Evolutionary conservation across 768 basidiomycete genomes (phyloP).

Genomic region (Lactifluus volemus): DNA sequence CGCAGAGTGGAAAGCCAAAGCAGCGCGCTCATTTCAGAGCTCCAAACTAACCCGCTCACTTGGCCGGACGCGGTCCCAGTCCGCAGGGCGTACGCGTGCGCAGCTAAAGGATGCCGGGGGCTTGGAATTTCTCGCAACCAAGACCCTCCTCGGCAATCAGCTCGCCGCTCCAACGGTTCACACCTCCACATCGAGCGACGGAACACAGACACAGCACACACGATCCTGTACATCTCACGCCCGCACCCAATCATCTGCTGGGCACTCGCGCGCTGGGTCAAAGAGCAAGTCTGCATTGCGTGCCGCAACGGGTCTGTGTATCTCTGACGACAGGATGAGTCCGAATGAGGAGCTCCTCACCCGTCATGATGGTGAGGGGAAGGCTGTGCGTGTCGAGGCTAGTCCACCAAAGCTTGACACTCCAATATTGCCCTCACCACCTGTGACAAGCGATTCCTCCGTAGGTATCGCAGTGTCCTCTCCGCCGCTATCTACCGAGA

Average conservation of each 20-base stretch:
- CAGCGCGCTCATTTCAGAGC: constrained; percentile 55
- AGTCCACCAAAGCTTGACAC: background rate
- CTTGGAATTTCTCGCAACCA: constrained; percentile 56
- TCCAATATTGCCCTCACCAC: constrained; percentile 27
- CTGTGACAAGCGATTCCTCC: constrained; percentile 19
- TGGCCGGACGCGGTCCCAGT: constrained; percentile 56
- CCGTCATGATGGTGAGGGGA: constrained; percentile 10
- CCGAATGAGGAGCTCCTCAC: constrained; percentile 14
- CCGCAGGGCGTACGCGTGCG: constrained; percentile 32
- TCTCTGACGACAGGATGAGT: constrained; percentile 21
- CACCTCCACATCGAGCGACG: constrained; percentile 17
- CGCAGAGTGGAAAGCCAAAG: constrained; percentile 56
- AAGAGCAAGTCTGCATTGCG: constrained; percentile 32
- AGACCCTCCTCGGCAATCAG: constrained; percentile 61
- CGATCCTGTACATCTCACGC: constrained; percentile 26
- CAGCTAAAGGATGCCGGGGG: constrained; percentile 25
- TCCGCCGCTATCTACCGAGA: constrained; percentile 23
- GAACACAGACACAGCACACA: constrained; percentile 27
- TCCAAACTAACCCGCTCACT: constrained; percentile 46
- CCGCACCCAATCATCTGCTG: constrained; percentile 22
- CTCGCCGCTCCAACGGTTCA: constrained; percentile 38
- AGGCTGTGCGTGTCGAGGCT: background rate
- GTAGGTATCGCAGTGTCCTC: constrained; percentile 40
- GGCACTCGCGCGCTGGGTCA: constrained; percentile 32
- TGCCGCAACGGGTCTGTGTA: constrained; percentile 24